A percentile compares a stretch with the other conserved stretches of the same genome.
phyloP scores from a whole-genome alignment of 148 eudicot species.

The Chenopodium album region DNA sequence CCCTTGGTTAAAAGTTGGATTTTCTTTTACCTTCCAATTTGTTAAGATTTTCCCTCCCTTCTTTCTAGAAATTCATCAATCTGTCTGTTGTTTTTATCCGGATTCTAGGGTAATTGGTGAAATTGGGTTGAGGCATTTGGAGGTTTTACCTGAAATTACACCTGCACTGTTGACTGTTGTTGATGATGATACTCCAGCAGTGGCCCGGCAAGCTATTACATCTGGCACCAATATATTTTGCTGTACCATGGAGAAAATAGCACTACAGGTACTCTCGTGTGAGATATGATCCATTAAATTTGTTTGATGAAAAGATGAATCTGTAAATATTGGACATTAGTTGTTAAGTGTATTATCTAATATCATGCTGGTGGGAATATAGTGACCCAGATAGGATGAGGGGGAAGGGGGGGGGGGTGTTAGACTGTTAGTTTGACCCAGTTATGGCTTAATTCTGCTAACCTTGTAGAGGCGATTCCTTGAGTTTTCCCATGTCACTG shows the following conservation, averaged over 20 bases:
- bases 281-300: neutral
- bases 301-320: neutral
- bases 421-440: neutral
- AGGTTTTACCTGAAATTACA: slow-evolving; percentile 66
- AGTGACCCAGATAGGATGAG: too few species aligned
- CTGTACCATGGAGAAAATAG: slow-evolving; percentile 60
- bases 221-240: slow-evolving; percentile 73
- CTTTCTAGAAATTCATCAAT: neutral
- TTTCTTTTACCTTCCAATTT: neutral
- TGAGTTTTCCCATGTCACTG: neutral
- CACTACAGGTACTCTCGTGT: slow-evolving; percentile 55
- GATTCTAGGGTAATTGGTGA: slow-evolving; percentile 69
- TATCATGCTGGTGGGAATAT: neutral
- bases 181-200: slow-evolving; percentile 89
- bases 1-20: neutral
- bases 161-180: slow-evolving; percentile 55
- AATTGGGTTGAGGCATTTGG: slow-evolving; percentile 65
- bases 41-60: neutral
- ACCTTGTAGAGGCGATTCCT: neutral
- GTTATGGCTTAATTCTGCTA: neutral
- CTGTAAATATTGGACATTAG: neutral
- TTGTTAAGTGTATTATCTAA: neutral
- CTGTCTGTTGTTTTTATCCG: slow-evolving; percentile 7
- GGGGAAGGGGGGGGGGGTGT: too few species aligned
- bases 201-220: slow-evolving; percentile 80